Base-by-base conservation (phyloP, 2,329 filamentous ascomycete genomes). In the Knufia fluminis region DNA sequence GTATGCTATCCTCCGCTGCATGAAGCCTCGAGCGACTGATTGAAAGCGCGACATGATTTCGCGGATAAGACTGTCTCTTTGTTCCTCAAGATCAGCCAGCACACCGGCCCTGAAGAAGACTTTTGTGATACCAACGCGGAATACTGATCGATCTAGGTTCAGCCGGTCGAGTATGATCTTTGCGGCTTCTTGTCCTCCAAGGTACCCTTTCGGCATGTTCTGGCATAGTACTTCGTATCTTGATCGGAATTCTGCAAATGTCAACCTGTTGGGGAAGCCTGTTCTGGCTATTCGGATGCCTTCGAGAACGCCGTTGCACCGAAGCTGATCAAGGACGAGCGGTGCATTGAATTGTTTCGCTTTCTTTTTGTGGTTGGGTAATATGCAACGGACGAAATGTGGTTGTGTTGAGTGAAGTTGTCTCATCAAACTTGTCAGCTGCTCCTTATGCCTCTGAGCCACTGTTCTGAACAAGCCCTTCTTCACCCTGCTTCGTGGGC, bases 231-330 rank as follows among this genome's bases (percentile, higher is more conserved):
- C 91, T 64, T 97, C 92, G 65, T 98, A 98, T 54, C 92, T 83
- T 61, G 94, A 87, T 48, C 92, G 82, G 69, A 98, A 98, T 63
- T 98, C 94, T 2, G 86, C 78, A 64, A 98, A 98, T 0, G 86
- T 78, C 26, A 98, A 75, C 58, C 92, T 78, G 64, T 98, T 98
- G 45, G 92, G 92, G 65, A 98, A 98, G 20, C 92, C 92, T 3
- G 94, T 98, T 40, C 92, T 82, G 20, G 92, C 92, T 66, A 98
- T 98, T 53, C 92, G 81, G 62, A 98, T 98, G 54, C 92, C 92
- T 69, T 98, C 92, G n/a, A 98, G 75, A 2, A 98, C 92, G 85
- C 92, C 92, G 64, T 98, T 98, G 70, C 92, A 98, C 46, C 92
- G 82, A n/a, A 98, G 73, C 65, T 98, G 94, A 61, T 98, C 92